Conservation (phyloP, 2,329 filamentous ascomycete species). For the Leptoxyphium fumago region DNA sequence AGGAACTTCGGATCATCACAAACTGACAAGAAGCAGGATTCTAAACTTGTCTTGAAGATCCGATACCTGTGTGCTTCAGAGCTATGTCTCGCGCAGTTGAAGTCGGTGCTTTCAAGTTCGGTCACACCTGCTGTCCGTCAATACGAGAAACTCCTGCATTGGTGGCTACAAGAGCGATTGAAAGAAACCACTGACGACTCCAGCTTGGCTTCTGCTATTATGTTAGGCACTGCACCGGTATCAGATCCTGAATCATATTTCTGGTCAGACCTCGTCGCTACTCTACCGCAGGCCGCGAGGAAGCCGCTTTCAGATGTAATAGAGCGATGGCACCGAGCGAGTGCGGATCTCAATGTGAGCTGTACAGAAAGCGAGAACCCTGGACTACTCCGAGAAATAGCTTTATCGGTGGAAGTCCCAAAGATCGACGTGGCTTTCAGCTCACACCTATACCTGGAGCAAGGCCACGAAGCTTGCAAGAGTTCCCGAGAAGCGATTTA, state of each 20-base stretch:
- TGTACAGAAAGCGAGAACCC: conserved; percentile 11
- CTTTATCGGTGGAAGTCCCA: conserved; percentile 82
- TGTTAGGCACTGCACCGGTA: conserved; percentile 39
- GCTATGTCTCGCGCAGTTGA: conserved; percentile 43
- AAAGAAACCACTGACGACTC: conserved; percentile 30
- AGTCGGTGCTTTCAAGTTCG: conserved; percentile 33
- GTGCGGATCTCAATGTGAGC: conserved; percentile 10
- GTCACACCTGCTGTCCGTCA: conserved; percentile 30
- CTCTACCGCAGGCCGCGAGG: conserved; percentile 31
- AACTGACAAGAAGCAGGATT: conserved; percentile 8
- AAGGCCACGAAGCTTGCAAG: not conserved
- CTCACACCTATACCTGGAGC: not conserved
- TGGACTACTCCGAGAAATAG: conserved; percentile 40
- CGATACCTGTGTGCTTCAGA: conserved; percentile 24
- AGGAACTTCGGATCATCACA: conserved; percentile 30
- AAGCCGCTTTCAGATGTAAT: conserved; percentile 39
- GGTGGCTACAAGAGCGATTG: conserved; percentile 34
- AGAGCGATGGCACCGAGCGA: conserved; percentile 29
- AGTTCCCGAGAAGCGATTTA: conserved; percentile 26
- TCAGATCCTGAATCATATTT: conserved; percentile 36
- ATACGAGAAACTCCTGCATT: conserved; percentile 37
- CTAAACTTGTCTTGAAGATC: not conserved
- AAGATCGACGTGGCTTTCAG: conserved; percentile 54
- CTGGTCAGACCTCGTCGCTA: conserved; percentile 39
- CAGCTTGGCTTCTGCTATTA: conserved; percentile 39